Percentiles rank a stretch among this genome's conserved stretches.
Conservation (phyloP, 306 rosid species). For the Purshia tridentata region DNA sequence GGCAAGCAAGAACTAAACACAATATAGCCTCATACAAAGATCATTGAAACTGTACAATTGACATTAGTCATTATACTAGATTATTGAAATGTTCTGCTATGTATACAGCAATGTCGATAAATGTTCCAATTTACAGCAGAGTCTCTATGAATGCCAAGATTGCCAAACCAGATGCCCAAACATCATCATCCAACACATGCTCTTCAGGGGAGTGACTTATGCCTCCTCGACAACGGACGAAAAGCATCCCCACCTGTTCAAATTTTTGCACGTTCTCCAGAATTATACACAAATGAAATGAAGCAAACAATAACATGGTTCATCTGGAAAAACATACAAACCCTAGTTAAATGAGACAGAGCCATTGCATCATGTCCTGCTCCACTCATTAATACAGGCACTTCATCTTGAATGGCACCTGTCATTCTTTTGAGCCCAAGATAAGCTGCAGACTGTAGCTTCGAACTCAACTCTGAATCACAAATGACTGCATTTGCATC, state of each 20-base stretch:
- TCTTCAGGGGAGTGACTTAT: slow-evolving; percentile 90
- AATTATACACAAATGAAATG: slow-evolving; percentile 6
- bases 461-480: slow-evolving; percentile 69
- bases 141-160: slow-evolving; percentile 64
- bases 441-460: slow-evolving; percentile 69
- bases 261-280: slow-evolving; percentile 5
- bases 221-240: slow-evolving; percentile 93
- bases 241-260: slow-evolving; percentile 85
- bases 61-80: not conserved
- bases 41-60: not conserved
- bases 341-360: slow-evolving; percentile 88
- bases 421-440: slow-evolving; percentile 64
- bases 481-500: slow-evolving; percentile 88
- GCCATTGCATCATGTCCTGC: slow-evolving; percentile 99
- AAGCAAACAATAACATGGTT: not conserved
- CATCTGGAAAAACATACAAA: slow-evolving; percentile 17
- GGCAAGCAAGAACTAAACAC: not conserved
- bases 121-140: slow-evolving; percentile 20
- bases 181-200: slow-evolving; percentile 71
- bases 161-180: slow-evolving; percentile 85
- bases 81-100: slow-evolving; percentile 8
- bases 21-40: not conserved
- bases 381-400: slow-evolving; percentile 84
- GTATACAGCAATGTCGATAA: not conserved
- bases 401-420: slow-evolving; percentile 67